phyloP scores from a whole-genome alignment of 306 rosid genomes.

The Rosa persica region DNA sequence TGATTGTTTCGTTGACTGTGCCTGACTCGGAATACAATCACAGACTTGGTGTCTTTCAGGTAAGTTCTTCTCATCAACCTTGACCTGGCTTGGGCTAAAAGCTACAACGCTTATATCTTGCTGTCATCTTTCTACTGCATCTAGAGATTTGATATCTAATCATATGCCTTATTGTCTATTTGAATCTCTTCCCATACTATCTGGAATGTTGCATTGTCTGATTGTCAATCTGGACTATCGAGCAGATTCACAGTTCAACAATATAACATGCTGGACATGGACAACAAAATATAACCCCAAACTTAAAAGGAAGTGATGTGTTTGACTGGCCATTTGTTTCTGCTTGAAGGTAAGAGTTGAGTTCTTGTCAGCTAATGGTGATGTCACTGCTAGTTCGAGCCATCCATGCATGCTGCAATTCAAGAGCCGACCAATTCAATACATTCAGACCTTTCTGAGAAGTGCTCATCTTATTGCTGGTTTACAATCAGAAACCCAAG shows the following conservation, averaged over 20 bases:
- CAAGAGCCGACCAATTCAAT: constrained; percentile 23
- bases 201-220: background rate
- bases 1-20: constrained; percentile 25
- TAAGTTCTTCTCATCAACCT: constrained; percentile 7
- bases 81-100: background rate
- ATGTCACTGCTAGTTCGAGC: constrained; percentile 24
- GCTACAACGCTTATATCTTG: background rate
- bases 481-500: constrained; percentile 31
- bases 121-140: background rate
- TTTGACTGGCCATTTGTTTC: constrained; percentile 1
- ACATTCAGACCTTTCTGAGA: constrained; percentile 12
- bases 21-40: constrained; percentile 30
- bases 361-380: constrained; percentile 30
- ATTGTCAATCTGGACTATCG: background rate
- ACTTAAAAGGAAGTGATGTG: background rate
- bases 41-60: constrained; percentile 31
- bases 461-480: constrained; percentile 25
- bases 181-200: background rate
- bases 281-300: background rate
- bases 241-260: background rate
- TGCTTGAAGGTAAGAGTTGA: constrained; percentile 30
- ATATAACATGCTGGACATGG: background rate
- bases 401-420: constrained; percentile 29
- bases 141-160: background rate
- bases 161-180: background rate